Evolutionary conservation across 2,329 filamentous ascomycete genomes (phyloP).

Genomic region (Colletotrichum filicis): DNA sequence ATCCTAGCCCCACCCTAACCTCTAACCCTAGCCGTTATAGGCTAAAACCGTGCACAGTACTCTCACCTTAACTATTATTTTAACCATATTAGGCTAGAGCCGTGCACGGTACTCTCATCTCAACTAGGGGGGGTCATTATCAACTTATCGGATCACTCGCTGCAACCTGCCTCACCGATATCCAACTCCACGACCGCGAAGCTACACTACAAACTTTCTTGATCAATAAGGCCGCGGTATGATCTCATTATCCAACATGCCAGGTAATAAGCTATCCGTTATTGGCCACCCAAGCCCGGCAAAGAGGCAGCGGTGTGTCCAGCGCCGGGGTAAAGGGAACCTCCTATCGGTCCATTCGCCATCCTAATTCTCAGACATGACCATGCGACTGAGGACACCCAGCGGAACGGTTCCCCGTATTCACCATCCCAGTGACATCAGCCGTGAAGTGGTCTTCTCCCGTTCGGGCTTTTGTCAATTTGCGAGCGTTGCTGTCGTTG

Average conservation of each 20-base stretch:
- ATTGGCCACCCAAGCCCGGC: conserved; percentile 5
- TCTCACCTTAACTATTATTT: too few relatives aligned
- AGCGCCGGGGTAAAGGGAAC: conserved; percentile 5
- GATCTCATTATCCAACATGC: conserved; percentile 21
- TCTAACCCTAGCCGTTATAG: too few relatives aligned
- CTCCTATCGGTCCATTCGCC: conserved; percentile 20
- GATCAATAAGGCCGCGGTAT: background rate
- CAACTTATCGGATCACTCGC: too few relatives aligned
- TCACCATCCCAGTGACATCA: conserved; percentile 25
- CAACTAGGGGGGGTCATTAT: too few relatives aligned
- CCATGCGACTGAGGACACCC: conserved; percentile 16
- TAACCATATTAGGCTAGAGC: too few relatives aligned
- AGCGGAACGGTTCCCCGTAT: conserved; percentile 29
- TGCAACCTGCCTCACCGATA: background rate
- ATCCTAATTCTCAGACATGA: conserved; percentile 16
- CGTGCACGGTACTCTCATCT: too few relatives aligned
- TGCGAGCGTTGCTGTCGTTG: background rate
- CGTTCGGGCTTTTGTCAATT: background rate
- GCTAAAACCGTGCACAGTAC: too few relatives aligned
- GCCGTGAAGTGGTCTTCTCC: background rate
- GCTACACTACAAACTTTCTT: conserved; percentile 10
- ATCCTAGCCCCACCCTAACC: too few relatives aligned
- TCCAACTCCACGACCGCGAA: background rate
- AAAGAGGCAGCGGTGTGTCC: conserved; percentile 22
- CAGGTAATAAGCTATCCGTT: background rate